Conservation (phyloP, 495 filamentous ascomycete species). For the Sporormia fimetaria region DNA sequence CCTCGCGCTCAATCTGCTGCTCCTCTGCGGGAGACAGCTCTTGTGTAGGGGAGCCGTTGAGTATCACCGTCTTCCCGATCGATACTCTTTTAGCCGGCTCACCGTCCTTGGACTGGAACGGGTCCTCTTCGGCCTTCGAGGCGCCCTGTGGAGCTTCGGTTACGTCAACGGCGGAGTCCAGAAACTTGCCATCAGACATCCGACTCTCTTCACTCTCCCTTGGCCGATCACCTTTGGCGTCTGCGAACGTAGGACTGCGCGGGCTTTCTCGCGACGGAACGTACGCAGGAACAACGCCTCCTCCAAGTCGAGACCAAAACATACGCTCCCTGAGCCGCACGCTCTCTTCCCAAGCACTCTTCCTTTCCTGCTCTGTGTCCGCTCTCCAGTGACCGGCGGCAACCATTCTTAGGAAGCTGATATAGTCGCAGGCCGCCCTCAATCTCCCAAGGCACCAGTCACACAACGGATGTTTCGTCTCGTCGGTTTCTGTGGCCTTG, state of each 20-base stretch:
- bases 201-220: conserved; percentile 21
- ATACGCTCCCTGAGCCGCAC: conserved; percentile 79
- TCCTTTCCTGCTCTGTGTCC: conserved; percentile 64
- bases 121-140: conserved; percentile 18
- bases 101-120: conserved; percentile 11
- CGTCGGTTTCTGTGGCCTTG: conserved; percentile 72
- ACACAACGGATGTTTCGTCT: conserved; percentile 79
- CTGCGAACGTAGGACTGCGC: conserved; percentile 23
- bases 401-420: conserved; percentile 78
- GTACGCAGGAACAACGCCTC: conserved; percentile 67
- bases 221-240: conserved; percentile 3
- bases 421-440: conserved; percentile 79
- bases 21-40: conserved; percentile 11
- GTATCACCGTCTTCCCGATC: conserved; percentile 24
- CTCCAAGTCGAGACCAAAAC: conserved; percentile 91
- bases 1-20: conserved; percentile 13
- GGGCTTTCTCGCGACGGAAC: conserved; percentile 24
- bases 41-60: conserved; percentile 2
- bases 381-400: conserved; percentile 80
- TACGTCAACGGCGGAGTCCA: conserved; percentile 24
- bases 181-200: conserved; percentile 2
- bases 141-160: conserved; percentile 3
- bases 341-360: conserved; percentile 86
- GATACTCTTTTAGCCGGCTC: conserved; percentile 19
- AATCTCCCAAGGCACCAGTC: conserved; percentile 74